phyloP scores from a whole-genome alignment of 2,329 filamentous ascomycete genomes.

The Harringtonia aguacate region DNA sequence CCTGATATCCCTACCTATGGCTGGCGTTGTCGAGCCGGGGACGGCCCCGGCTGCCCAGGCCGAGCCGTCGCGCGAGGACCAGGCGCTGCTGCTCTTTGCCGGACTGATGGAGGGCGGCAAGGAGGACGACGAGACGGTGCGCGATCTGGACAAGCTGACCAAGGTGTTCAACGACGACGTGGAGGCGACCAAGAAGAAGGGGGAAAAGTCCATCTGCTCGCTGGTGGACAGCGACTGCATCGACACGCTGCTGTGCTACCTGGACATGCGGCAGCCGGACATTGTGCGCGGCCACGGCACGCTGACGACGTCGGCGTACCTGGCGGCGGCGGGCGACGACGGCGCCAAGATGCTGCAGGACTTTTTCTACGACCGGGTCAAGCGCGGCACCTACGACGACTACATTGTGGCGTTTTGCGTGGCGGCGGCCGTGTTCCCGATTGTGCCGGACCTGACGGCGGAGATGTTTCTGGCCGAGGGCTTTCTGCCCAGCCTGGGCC shows the following conservation, averaged over 20 bases:
- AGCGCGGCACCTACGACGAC: conserved; percentile 72
- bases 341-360: conserved; percentile 59
- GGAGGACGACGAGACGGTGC: conserved; percentile 62
- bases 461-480: conserved; percentile 80
- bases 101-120: conserved; percentile 84
- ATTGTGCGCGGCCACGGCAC: conserved; percentile 72
- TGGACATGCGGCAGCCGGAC: conserved; percentile 71
- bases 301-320: conserved; percentile 70
- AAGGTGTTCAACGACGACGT: conserved; percentile 48
- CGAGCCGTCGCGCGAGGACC: conserved; percentile 35
- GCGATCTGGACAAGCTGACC: conserved; percentile 46
- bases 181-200: conserved; percentile 29
- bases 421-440: conserved; percentile 78
- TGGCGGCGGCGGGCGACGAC: conserved; percentile 63
- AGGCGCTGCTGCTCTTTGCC: conserved; percentile 70
- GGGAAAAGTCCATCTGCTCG: conserved; percentile 40
- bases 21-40: neutral
- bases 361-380: conserved; percentile 64
- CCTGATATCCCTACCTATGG: too few species aligned
- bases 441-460: conserved; percentile 65
- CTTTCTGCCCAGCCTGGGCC: conserved; percentile 67
- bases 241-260: conserved; percentile 74
- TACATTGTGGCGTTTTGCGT: conserved; percentile 88
- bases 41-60: neutral
- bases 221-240: conserved; percentile 66